Evolutionary conservation across 495 filamentous ascomycete species (phyloP).

Genomic region (Cercophora newfieldiana): DNA sequence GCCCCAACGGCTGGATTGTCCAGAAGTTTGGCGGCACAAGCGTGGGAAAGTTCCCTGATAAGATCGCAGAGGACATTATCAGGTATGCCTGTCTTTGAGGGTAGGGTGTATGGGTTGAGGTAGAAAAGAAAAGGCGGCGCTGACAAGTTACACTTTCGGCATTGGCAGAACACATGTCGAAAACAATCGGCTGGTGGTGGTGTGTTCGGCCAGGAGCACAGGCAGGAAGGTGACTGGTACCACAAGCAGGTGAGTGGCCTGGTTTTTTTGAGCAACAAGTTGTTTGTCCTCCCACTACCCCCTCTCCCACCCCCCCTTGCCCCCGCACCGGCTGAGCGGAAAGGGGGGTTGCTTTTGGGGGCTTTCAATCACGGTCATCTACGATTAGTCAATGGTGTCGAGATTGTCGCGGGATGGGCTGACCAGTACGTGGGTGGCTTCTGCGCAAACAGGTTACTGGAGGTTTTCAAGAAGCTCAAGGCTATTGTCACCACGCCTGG

Average conservation of each 20-base stretch:
- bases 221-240: constrained; percentile 89
- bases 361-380: not conserved
- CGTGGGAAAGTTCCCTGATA: constrained; percentile 46
- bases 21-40: constrained; percentile 86
- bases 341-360: not conserved
- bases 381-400: constrained; percentile 18
- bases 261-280: not conserved
- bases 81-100: constrained; percentile 25
- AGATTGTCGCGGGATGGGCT: constrained; percentile 6
- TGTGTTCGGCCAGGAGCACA: constrained; percentile 90
- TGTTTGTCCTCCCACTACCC: constrained; percentile 7
- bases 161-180: constrained; percentile 61
- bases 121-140: not conserved
- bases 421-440: not conserved
- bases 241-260: constrained; percentile 79
- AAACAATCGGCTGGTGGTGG: constrained; percentile 73
- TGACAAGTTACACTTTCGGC: constrained; percentile 7
- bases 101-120: not conserved
- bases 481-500: constrained; percentile 68
- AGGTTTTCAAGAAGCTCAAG: constrained; percentile 64
- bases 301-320: constrained; percentile 1
- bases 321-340: constrained; percentile 2
- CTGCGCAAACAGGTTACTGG: constrained; percentile 42
- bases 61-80: constrained; percentile 40
- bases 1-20: constrained; percentile 64